Base-by-base conservation (phyloP, 73 alveolate genomes). In the Paramecium sexaurelia region DNA sequence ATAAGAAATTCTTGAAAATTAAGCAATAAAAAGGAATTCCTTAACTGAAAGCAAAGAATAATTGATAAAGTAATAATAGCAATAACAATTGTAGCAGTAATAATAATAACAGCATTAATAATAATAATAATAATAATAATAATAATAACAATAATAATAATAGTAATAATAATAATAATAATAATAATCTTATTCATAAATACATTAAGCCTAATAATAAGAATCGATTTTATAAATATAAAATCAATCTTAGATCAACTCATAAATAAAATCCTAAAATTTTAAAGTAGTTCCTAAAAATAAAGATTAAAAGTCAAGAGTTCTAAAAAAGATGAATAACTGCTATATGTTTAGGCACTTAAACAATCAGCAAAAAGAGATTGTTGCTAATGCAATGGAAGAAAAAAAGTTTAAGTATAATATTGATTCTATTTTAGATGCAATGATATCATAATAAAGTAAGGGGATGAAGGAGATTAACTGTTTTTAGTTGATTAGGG, bases 401-500 rank as follows among this genome's bases (percentile, higher is more conserved):
- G 95, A 93, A 39, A 89, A 57, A 43, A 78, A 26, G 37, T 92
- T 24, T 78, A 78, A 41, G 86, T 71, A 33, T 20, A 1, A 35
- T 11, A 3, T 33, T 2, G 5, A 43, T 19, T 26, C 1, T 6
- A 7, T 8, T 55, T 33, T 55, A 86, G 93, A 61, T 39, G 85
- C 43, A 61, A 41, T 35, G 94, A 88, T n/a, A 41, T 32, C 7
- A 97, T 96, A 37, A 96, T 97, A 71, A 78, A 55, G 32, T 87
- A 97, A 89, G 99, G 99, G 24, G 99, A 97, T 13, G 97, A 95
- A 71, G 99, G 99, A 17, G 98, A 97, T 88, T 92, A 89, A 55
- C 83, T 97, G 71, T 97, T 92, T 85, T 95, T 97, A 32, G 99
- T 97, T 11, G 99, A 96, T 55, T 67, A 92, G 5, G 99, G 99